Evolutionary conservation across 371 early-diverging fungal genomes (phyloP).

Genomic region (Rhizopus sp.): DNA sequence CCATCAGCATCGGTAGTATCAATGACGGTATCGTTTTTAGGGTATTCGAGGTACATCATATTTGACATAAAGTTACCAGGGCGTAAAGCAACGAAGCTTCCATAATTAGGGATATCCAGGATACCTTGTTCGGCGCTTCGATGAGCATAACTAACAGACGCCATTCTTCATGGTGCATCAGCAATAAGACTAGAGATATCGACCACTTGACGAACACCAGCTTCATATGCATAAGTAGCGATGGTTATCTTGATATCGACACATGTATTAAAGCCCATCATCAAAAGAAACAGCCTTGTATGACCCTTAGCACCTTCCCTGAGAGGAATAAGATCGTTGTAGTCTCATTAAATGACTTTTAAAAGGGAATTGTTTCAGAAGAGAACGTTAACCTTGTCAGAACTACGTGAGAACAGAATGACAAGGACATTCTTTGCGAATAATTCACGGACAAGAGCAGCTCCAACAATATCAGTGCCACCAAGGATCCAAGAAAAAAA

Average conservation of each 20-base stretch:
- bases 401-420: slow-evolving; percentile 28
- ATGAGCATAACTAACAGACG: slow-evolving; percentile 15
- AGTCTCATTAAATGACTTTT: slow-evolving; percentile 29
- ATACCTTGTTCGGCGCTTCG: slow-evolving; percentile 26
- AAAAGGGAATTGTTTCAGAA: slow-evolving; percentile 9
- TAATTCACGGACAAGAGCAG: slow-evolving; percentile 15
- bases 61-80: slow-evolving; percentile 38
- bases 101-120: slow-evolving; percentile 21
- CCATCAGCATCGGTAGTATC: slow-evolving; percentile 9
- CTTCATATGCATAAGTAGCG: slow-evolving; percentile 23
- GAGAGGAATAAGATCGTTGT: slow-evolving; percentile 17
- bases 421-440: slow-evolving; percentile 10
- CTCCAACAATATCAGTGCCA: slow-evolving; percentile 35
- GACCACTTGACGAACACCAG: slow-evolving; percentile 36
- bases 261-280: slow-evolving; percentile 7
- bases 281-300: slow-evolving; percentile 29
- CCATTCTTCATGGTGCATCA: slow-evolving; percentile 19
- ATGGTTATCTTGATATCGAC: slow-evolving; percentile 7
- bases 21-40: background rate
- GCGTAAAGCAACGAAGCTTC: slow-evolving; percentile 27
- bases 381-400: slow-evolving; percentile 14
- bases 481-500: slow-evolving; percentile 39
- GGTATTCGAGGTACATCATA: background rate
- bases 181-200: slow-evolving; percentile 26
- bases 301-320: slow-evolving; percentile 24